These are phyloP conservation scores for Paxillus rubicundulus DNA, from an alignment of 768 basidiomycete genomes.

Conservation along the genomic window DNA sequence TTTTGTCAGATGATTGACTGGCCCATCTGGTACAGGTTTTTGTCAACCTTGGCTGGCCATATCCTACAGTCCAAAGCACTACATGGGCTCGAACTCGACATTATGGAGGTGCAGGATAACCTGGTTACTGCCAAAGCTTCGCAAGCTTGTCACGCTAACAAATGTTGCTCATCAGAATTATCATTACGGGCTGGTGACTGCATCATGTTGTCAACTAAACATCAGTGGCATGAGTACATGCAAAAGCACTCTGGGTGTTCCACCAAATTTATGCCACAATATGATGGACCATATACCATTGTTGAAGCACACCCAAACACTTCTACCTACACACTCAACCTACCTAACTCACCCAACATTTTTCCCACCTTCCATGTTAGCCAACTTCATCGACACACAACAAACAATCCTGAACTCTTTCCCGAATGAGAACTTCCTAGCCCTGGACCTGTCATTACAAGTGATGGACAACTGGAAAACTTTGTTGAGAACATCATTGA, in stretches of 20 bases:
- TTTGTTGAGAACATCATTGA: conserved; percentile 21
- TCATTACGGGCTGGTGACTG: too few relatives aligned
- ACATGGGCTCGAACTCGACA: too few relatives aligned
- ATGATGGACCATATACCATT: conserved; percentile 21
- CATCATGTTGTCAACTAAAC: too few relatives aligned
- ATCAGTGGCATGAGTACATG: conserved; percentile 25
- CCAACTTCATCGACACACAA: conserved; percentile 11
- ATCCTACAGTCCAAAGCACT: too few relatives aligned
- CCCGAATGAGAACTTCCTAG: conserved; percentile 10
- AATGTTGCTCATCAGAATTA: too few relatives aligned
- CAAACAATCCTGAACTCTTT: conserved; percentile 24
- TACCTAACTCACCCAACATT: conserved; percentile 14
- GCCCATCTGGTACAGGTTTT: too few relatives aligned
- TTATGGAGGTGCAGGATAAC: too few relatives aligned
- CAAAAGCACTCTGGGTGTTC: conserved; percentile 24
- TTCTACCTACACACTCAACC: conserved; percentile 6
- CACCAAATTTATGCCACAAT: conserved; percentile 33
- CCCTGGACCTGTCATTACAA: conserved; percentile 15
- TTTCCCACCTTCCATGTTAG: conserved; percentile 29
- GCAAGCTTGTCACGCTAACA: too few relatives aligned
- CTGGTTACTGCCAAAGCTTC: too few relatives aligned
- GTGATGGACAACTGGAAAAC: conserved; percentile 13
- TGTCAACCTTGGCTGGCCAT: too few relatives aligned
- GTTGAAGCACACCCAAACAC: background rate
- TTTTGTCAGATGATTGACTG: too few relatives aligned